These are phyloP conservation scores for Ustilago tritici DNA, from an alignment of 1,284 basidiomycete species.

Conservation along the genomic window DNA sequence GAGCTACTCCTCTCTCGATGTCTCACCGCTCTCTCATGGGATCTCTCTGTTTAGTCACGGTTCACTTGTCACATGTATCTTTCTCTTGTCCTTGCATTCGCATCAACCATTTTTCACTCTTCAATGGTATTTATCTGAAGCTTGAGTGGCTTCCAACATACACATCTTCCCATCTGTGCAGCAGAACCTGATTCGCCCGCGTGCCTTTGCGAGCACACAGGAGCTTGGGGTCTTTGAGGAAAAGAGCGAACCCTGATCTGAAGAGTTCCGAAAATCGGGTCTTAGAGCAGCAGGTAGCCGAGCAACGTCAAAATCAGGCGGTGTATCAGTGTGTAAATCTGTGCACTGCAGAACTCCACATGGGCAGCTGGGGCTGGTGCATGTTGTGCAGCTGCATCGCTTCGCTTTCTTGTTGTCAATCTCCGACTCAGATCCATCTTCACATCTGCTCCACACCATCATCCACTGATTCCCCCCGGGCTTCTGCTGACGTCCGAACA, in stretches of 20 bases:
- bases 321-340: neutral
- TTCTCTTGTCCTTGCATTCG: slow-evolving; percentile 10
- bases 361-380: slow-evolving; percentile 8
- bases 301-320: neutral
- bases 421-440: neutral
- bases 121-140: neutral
- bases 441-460: neutral
- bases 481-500: neutral
- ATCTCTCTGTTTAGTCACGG: slow-evolving; percentile 5
- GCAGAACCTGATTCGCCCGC: neutral
- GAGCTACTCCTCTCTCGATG: neutral
- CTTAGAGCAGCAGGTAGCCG: neutral
- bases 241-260: slow-evolving; percentile 1
- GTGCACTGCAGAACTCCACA: slow-evolving; percentile 14
- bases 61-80: slow-evolving; percentile 3
- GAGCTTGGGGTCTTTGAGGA: neutral
- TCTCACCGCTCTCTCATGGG: slow-evolving; percentile 3
- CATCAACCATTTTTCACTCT: neutral
- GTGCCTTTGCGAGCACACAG: neutral
- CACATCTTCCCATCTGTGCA: neutral
- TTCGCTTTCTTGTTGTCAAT: neutral
- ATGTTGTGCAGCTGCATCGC: slow-evolving; percentile 19
- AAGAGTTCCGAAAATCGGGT: slow-evolving; percentile 14
- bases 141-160: neutral
- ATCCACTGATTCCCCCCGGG: neutral